These are phyloP conservation scores for Ceratocystis lukuohia DNA, from an alignment of 2,329 filamentous ascomycete species.

Conservation along the genomic window DNA sequence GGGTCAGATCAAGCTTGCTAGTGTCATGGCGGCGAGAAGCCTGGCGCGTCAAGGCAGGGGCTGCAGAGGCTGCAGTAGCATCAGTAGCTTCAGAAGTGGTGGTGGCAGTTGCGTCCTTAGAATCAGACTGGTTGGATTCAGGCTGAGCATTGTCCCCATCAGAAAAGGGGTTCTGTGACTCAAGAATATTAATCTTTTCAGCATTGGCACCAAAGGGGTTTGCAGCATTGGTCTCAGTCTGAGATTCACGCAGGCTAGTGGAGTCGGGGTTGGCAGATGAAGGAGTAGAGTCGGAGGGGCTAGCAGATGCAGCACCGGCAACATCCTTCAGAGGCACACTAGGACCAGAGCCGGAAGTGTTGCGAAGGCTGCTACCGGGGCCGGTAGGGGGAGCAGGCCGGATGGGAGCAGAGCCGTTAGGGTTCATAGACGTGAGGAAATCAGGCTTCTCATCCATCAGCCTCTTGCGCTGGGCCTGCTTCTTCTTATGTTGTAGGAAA, in stretches of 20 bases:
- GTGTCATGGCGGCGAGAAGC: constrained; percentile 42
- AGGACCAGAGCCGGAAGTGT: constrained; percentile 5
- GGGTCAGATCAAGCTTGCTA: constrained; percentile 41
- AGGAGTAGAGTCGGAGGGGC: neutral
- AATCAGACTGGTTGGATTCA: constrained; percentile 27
- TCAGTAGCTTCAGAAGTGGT: constrained; percentile 31
- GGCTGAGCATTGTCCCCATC: constrained; percentile 38
- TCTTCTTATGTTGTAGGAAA: constrained; percentile 55
- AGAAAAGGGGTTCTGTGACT: constrained; percentile 47
- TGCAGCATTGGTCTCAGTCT: constrained; percentile 36
- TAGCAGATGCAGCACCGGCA: neutral
- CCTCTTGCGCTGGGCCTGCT: constrained; percentile 42
- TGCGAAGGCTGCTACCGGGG: constrained; percentile 13
- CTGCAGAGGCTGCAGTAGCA: constrained; percentile 27
- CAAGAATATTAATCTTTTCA: constrained; percentile 27
- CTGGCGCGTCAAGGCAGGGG: constrained; percentile 33
- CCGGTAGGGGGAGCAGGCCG: constrained; percentile 17
- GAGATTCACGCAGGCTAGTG: neutral
- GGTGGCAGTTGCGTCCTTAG: constrained; percentile 24
- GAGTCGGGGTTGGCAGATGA: neutral
- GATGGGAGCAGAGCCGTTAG: constrained; percentile 9
- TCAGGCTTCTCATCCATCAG: constrained; percentile 22
- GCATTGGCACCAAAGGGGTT: constrained; percentile 60
- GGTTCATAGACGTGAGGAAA: constrained; percentile 3
- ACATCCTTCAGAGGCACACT: constrained; percentile 16